These are phyloP conservation scores for Apiotrichum sp. DNA, from an alignment of 1,284 basidiomycete species.

Conservation along the genomic window DNA sequence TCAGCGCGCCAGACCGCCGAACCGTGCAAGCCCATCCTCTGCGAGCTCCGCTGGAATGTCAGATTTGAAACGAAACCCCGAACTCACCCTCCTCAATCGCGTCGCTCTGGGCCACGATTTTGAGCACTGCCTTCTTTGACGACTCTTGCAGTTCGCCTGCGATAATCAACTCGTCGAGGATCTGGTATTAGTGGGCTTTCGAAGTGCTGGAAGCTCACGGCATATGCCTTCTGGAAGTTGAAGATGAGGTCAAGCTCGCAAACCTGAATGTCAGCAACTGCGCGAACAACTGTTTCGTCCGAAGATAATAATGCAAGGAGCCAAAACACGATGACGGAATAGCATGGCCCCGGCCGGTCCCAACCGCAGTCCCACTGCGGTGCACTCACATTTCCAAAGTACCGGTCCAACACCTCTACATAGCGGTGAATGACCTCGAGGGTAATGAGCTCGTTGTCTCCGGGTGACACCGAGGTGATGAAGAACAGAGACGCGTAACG, in stretches of 20 bases:
- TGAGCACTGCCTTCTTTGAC: slow-evolving; percentile 92
- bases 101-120: slow-evolving; percentile 57
- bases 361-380: background rate
- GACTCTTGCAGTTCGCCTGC: slow-evolving; percentile 97
- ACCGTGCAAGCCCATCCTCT: slow-evolving; percentile 42
- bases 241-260: slow-evolving; percentile 96
- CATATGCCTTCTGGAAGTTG: slow-evolving; percentile 97
- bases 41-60: slow-evolving; percentile 34
- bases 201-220: slow-evolving; percentile 51
- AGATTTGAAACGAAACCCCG: background rate
- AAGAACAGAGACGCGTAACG: slow-evolving; percentile 98
- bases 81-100: slow-evolving; percentile 51
- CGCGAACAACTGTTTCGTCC: too few species aligned
- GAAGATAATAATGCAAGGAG: too few species aligned
- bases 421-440: slow-evolving; percentile 97
- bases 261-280: slow-evolving; percentile 54
- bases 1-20: slow-evolving; percentile 31
- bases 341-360: too few species aligned
- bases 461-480: slow-evolving; percentile 80
- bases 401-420: slow-evolving; percentile 96
- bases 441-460: slow-evolving; percentile 87
- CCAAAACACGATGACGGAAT: too few species aligned
- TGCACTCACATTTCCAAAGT: slow-evolving; percentile 87
- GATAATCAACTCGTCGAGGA: slow-evolving; percentile 95
- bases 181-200: slow-evolving; percentile 52